Evolutionary conservation across 2,329 filamentous ascomycete species (phyloP), one percentile per base, ranked within the genome.

Genomic region (Aureobasidium lini): DNA sequence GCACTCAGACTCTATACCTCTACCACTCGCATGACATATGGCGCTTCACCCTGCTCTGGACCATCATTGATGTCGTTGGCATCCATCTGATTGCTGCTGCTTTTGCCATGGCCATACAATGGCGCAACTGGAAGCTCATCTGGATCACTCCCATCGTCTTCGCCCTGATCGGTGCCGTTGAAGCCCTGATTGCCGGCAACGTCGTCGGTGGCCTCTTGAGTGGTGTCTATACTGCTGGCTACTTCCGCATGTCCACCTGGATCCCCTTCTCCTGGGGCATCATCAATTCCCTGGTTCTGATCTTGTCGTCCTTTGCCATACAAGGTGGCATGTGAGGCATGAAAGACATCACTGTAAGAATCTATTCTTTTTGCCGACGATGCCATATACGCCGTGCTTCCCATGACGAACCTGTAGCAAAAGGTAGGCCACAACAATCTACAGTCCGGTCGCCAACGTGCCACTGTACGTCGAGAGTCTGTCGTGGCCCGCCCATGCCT

Each of bases 221-320:
- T 11, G 89, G 87, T 8, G 83, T 93, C 37, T 96, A 95, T 70
- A 83, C 85, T 66, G 83, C 87, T 2, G 92, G 90, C 44, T 90
- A 87, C 73, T 95, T 93, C 70, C 81, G 85, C 67, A 94, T 96
- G 90, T 93, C 90, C 47, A 96, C 92, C 0, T 96, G 91, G 91
- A 89, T 95, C 54, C 92, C 92, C 0, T 88, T 94, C 68, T 82
- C 92, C 23, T 96, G 92, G 92, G 89, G 85, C 1, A 81, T 89
- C 69, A 87, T 93, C 71, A 95, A 90, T 71, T 85, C 93, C 9
- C 72, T 96, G 48, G 81, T 95, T 32, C 77, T 96, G 47, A 84
- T 96, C 52, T 78, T 95, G 63, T 94, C 90, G 5, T 94, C 90
- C 4, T 96, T 96, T 71, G 89, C 90, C n/a, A 92, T 95, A 54